A percentile compares a stretch with the other conserved stretches of the same genome.
Conservation (phyloP, 495 filamentous ascomycete genomes). For the Penicillium paradoxum region DNA sequence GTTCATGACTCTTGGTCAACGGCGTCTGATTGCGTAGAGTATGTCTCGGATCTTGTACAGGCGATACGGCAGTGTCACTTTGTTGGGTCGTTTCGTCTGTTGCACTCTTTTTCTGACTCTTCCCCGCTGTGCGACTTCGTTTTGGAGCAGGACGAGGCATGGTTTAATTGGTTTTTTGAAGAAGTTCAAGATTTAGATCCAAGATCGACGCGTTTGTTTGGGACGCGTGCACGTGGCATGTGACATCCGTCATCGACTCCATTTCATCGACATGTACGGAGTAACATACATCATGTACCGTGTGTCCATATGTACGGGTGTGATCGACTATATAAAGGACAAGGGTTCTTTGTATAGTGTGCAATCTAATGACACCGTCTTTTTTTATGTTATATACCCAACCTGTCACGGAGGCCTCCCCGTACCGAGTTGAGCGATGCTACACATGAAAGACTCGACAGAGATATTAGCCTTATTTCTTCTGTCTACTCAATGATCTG, state of each 20-base stretch:
- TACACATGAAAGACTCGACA: neutral
- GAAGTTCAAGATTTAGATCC: neutral
- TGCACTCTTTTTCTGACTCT: conserved; percentile 13
- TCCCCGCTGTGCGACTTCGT: conserved; percentile 28
- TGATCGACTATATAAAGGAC: too few relatives aligned
- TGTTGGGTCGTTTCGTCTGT: conserved; percentile 6
- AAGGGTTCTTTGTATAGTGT: too few relatives aligned
- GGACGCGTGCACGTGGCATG: conserved; percentile 21
- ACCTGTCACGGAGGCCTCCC: conserved; percentile 1
- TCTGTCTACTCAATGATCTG: neutral
- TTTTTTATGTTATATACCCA: neutral
- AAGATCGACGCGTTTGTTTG: conserved; percentile 17
- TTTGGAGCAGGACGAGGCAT: conserved; percentile 45
- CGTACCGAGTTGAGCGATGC: neutral
- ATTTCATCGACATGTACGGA: too few relatives aligned
- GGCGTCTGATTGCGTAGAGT: conserved; percentile 35
- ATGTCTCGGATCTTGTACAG: conserved; percentile 17
- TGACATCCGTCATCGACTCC: neutral
- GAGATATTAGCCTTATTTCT: too few relatives aligned
- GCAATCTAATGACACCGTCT: neutral
- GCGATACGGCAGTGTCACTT: conserved; percentile 11
- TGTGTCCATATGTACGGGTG: neutral
- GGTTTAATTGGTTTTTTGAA: neutral
- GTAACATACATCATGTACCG: too few relatives aligned
- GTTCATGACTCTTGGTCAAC: conserved; percentile 27